Base-by-base conservation (phyloP, 257 asterid species). In the Fraxinus quadrangulata region DNA sequence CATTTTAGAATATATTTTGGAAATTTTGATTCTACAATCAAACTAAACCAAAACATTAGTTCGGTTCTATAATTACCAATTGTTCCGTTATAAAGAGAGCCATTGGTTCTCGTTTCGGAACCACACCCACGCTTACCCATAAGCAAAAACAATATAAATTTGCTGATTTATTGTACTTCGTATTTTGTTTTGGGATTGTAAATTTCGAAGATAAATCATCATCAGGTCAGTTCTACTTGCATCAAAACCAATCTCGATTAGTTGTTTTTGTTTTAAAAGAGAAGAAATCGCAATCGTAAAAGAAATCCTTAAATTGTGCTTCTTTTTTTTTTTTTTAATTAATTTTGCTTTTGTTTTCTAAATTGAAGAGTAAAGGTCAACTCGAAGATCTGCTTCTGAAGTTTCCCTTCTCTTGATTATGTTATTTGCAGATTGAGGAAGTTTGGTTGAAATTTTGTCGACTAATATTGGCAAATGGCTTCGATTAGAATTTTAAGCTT, bases 401-500 rank as follows among this genome's bases (percentile, higher is more conserved):
- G 7, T 26, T 24, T 63, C 14, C 34, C 19, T 24, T 10, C 26
- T 63, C 19, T 63, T 63, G 33, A 74, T 69, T 63, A 19, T 24
- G 24, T 23, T 37, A 16, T 74, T 72, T 75, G 78, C 86, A 78
- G 88, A 72, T 72, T 71, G 13, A 30, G 54, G 74, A 77, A 73
- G 42, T 75, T 82, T 63, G 77, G 76, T 69, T 68, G 61, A 71
- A 47, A 49, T n/a, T 81, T 67, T 21, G 67, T 17, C 19, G 31
- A 31, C 40, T 23, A 74, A 9, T 31, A 74, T 81, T 77, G 87
- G 10, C 24, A 56, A 80, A 82, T 85, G 87, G 84, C 87, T 84
- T 80, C 86, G 71, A 70, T 68, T 78, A 87, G 89, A 76, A 73
- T 87, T 83, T 78, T 85, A 68, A 39, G 84, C 72, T 34, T 83